Evolutionary conservation across 106 monocot species (phyloP).

Genomic region (Triglochin maritima): DNA sequence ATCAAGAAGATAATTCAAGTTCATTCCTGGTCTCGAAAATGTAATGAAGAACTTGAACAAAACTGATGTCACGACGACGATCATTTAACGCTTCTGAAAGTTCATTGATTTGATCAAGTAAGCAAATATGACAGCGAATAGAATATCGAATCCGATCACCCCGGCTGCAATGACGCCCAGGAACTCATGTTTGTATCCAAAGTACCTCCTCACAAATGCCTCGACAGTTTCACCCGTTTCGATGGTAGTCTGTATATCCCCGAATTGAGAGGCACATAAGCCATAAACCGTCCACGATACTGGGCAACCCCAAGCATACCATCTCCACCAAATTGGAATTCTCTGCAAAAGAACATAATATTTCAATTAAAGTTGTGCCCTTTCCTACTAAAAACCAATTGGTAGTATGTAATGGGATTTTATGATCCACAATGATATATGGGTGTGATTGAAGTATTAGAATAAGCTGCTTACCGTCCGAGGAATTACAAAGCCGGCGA

Average conservation of each 20-base stretch:
- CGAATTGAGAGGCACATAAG: conserved; percentile 14
- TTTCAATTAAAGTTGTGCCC: too few relatives aligned
- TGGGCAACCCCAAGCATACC: conserved; percentile 24
- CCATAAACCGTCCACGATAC: conserved; percentile 27
- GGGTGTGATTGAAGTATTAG: too few relatives aligned
- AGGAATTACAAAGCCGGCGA: conserved; percentile 66
- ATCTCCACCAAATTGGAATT: conserved; percentile 26
- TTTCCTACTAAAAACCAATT: too few relatives aligned
- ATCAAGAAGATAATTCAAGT: not conserved
- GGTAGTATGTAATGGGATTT: too few relatives aligned
- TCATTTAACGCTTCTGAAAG: conserved; percentile 14
- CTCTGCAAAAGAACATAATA: not conserved
- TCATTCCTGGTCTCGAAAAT: not conserved
- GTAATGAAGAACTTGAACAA: not conserved
- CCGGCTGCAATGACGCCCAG: conserved; percentile 9
- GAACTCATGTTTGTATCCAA: conserved; percentile 17
- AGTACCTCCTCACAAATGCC: conserved; percentile 12
- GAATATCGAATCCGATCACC: not conserved
- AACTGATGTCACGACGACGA: not conserved
- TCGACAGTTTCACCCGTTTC: not conserved
- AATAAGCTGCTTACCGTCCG: conserved; percentile 4
- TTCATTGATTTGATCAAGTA: conserved; percentile 11
- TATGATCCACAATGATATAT: too few relatives aligned
- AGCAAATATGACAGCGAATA: conserved; percentile 10
- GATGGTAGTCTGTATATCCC: conserved; percentile 4